A percentile compares a stretch with the other conserved stretches of the same genome.
Evolutionary conservation across 768 basidiomycete species (phyloP).

Genomic region (Amanita inopinata): DNA sequence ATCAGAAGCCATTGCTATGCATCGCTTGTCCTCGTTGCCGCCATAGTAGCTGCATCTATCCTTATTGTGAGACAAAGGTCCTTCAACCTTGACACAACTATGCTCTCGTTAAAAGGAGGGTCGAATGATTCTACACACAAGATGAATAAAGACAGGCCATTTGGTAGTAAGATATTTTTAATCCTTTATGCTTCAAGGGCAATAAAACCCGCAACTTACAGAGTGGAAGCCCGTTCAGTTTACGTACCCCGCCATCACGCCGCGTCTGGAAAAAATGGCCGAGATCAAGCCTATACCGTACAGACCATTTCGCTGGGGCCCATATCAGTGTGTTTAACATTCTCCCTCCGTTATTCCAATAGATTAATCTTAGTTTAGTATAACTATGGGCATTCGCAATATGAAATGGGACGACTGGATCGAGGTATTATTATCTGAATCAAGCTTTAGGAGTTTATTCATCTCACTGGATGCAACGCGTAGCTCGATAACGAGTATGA

Average conservation of each 20-base stretch:
- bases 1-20: no score
- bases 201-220: conserved; percentile 2
- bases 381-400: conserved; percentile 58
- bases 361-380: conserved; percentile 23
- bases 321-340: conserved; percentile 44
- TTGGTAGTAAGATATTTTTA: conserved; percentile 15
- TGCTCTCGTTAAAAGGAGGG: no score
- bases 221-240: conserved; percentile 47
- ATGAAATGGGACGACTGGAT: conserved; percentile 73
- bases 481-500: conserved; percentile 52
- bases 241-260: conserved; percentile 38
- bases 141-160: conserved; percentile 12
- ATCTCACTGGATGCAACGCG: conserved; percentile 31
- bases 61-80: no score
- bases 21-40: no score
- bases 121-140: no score
- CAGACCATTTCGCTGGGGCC: conserved; percentile 53
- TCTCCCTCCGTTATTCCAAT: not conserved
- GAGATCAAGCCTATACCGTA: conserved; percentile 52
- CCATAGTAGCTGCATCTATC: no score
- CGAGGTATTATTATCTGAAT: conserved; percentile 32
- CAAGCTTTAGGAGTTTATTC: conserved; percentile 1
- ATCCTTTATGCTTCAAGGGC: not conserved
- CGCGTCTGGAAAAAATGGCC: conserved; percentile 28
- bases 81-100: no score